phyloP scores from a whole-genome alignment of 1,284 basidiomycete species.

The Cryptococcus sp. region DNA sequence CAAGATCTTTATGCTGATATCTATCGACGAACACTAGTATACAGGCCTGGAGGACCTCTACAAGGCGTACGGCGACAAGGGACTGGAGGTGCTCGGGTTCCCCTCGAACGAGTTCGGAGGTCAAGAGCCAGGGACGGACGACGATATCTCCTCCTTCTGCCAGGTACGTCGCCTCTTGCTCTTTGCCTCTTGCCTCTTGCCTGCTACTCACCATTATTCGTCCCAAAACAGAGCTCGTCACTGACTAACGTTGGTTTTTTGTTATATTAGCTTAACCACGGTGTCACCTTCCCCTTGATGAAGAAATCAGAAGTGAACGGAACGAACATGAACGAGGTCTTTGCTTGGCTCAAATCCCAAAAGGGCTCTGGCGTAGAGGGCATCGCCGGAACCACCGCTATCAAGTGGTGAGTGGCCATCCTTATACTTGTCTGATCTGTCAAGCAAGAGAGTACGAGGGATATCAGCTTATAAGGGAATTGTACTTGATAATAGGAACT shows the following conservation, averaged over 20 bases:
- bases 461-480: background rate
- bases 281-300: conserved; percentile 78
- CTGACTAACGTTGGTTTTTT: background rate
- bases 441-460: background rate
- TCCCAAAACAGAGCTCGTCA: background rate
- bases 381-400: conserved; percentile 40
- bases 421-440: background rate
- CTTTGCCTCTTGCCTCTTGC: background rate
- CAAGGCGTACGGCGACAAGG: conserved; percentile 56
- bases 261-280: conserved; percentile 63
- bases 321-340: conserved; percentile 72
- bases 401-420: conserved; percentile 47
- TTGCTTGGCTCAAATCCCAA: conserved; percentile 75
- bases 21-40: conserved; percentile 40
- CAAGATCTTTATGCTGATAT: conserved; percentile 12
- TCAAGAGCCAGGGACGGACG: conserved; percentile 74
- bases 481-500: conserved; percentile 35
- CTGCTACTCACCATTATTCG: background rate
- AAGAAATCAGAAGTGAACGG: conserved; percentile 92
- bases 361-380: conserved; percentile 30
- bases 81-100: conserved; percentile 57
- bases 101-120: conserved; percentile 57
- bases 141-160: conserved; percentile 59
- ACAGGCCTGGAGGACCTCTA: conserved; percentile 57
- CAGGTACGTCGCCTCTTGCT: conserved; percentile 38